These are phyloP conservation scores for Lachnellula hyalina DNA, from an alignment of 2,329 filamentous ascomycete species.

Conservation along the genomic window DNA sequence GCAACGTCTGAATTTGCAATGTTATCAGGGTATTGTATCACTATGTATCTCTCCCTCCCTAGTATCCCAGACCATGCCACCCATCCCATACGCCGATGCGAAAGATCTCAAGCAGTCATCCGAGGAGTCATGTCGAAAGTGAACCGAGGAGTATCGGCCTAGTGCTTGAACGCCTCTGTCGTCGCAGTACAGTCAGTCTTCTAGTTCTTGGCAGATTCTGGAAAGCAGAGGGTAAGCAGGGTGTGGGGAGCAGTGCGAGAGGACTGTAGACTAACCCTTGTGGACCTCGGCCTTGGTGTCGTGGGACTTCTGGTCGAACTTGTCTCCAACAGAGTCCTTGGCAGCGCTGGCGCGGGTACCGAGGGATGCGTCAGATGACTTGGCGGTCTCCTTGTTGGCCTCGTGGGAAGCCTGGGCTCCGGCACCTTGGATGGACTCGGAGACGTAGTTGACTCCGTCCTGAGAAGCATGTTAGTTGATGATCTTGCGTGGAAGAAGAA, in stretches of 20 bases:
- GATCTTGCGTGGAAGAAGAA: neutral
- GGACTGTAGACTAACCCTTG: conserved; percentile 34
- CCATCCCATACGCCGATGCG: neutral
- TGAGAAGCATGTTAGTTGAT: conserved; percentile 14
- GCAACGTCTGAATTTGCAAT: neutral
- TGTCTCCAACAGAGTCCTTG: conserved; percentile 46
- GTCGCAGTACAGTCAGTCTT: conserved; percentile 3
- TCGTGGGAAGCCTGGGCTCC: conserved; percentile 48
- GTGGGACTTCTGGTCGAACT: conserved; percentile 48
- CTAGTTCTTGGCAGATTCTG: conserved; percentile 31
- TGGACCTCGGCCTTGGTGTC: conserved; percentile 43
- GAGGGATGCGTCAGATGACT: conserved; percentile 42
- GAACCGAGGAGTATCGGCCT: conserved; percentile 7
- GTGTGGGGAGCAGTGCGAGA: neutral
- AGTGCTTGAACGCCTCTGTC: conserved; percentile 33
- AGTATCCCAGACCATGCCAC: neutral
- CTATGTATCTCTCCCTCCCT: neutral
- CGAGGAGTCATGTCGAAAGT: neutral
- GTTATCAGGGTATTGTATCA: neutral
- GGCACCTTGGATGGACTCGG: conserved; percentile 47
- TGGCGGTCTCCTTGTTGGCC: conserved; percentile 53
- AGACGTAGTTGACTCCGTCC: conserved; percentile 52
- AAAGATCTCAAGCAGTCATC: neutral
- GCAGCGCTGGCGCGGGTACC: conserved; percentile 45
- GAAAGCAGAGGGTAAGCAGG: neutral